Evolutionary conservation across 441 rosid species (phyloP), one percentile per base, ranked within the genome.

Genomic region (Biscutella laevigata): DNA sequence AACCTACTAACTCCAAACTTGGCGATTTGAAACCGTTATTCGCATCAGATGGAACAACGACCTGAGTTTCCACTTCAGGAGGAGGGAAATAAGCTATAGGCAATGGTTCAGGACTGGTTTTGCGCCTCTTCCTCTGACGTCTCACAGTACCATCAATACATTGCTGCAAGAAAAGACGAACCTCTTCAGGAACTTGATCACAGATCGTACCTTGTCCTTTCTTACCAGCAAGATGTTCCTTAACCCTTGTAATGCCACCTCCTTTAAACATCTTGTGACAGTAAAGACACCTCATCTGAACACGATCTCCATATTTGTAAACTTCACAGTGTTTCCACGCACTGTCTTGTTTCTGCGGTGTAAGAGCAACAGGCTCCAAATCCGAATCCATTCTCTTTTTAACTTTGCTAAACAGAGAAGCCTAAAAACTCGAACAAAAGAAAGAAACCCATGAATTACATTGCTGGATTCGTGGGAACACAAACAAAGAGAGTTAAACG

Each of bases 221-320:
- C 6, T 83, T 82, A 56, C 92, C 87, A 0, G 99, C 95, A 56
- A 92, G 89, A 69, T 92, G 97, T 58, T 92, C 97, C 66, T 92
- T 92, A 44, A 92, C 84, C 66, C 99, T 80, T 43, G 83, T 82
- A 76, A 92, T 92, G 6, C 97, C 97, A 37, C 97, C 99, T 49
- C 99, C 99, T 74, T 84, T 92, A 22, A 89, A 86, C 57, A 88
- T 33, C 67, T 88, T 92, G 2, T 59, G 51, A 54, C 95, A 86
- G 60, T 88, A 88, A 19, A 78, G 46, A 47, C 97, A 92, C 74
- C 72, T 81, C 60, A 88, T 79, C 59, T 84, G 90, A 8, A 79
- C 67, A 64, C 79, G 70, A 3, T 78, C 85, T 4, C 77, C 88
- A 54, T 70, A 68, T 59, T 76, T 77, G 37, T 75, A 75, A 70